phyloP scores from a whole-genome alignment of 1,284 basidiomycete species.

The Lignosus rhinocerotis region DNA sequence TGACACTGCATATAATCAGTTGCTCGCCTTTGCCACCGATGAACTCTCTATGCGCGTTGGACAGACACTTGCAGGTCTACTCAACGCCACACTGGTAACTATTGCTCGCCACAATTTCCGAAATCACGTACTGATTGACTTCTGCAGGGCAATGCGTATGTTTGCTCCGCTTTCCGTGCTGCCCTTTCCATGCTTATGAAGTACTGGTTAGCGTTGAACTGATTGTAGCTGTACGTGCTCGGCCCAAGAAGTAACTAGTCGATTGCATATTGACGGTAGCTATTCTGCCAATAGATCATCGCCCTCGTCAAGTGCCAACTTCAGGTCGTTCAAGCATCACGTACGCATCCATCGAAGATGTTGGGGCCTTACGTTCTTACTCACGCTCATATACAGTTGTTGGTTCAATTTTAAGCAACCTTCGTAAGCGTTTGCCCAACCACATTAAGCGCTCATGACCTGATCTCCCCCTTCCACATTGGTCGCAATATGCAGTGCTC shows the following conservation, averaged over 20 bases:
- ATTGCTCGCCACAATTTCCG: neutral
- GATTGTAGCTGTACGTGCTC: conserved; percentile 67
- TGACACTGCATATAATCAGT: conserved; percentile 36
- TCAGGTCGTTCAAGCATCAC: conserved; percentile 78
- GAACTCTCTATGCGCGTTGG: conserved; percentile 82
- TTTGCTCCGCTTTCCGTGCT: conserved; percentile 15
- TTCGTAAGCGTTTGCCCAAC: conserved; percentile 46
- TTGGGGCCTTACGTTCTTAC: conserved; percentile 12
- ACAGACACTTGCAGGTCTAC: conserved; percentile 81
- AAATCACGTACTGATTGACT: conserved; percentile 9
- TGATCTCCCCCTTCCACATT: conserved; percentile 10
- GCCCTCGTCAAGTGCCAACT: conserved; percentile 82
- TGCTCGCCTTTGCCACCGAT: conserved; percentile 87
- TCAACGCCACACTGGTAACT: conserved; percentile 83
- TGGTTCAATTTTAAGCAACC: conserved; percentile 81
- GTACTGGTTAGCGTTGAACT: conserved; percentile 63
- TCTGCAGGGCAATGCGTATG: conserved; percentile 74
- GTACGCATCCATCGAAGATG: conserved; percentile 44
- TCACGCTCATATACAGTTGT: conserved; percentile 50
- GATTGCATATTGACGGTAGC: neutral
- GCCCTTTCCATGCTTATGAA: neutral
- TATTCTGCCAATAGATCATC: conserved; percentile 58
- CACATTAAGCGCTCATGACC: conserved; percentile 1
- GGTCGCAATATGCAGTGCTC: conserved; percentile 48
- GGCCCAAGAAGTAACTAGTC: conserved; percentile 14